Conservation (phyloP, 495 filamentous ascomycete species). For the Penicillium canescens region DNA sequence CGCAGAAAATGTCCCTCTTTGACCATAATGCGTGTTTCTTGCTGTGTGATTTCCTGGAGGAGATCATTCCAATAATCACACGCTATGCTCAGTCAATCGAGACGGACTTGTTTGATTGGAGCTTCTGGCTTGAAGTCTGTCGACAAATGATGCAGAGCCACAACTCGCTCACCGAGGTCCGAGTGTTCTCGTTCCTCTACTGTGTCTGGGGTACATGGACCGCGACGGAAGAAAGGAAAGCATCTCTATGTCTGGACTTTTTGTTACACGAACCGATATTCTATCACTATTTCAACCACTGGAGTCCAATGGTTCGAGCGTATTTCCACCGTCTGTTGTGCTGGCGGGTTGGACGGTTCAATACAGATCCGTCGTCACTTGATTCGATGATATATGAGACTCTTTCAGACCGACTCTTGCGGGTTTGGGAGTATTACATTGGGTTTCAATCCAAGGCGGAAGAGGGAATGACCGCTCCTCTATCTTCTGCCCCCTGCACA, state of each 20-base stretch:
- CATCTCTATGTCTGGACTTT: conserved; percentile 73
- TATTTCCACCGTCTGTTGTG: conserved; percentile 94
- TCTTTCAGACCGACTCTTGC: conserved; percentile 67
- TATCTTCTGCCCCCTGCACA: conserved; percentile 78
- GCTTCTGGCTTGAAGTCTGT: conserved; percentile 86
- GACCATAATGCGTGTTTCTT: conserved; percentile 90
- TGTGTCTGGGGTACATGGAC: conserved; percentile 75
- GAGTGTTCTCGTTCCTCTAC: conserved; percentile 84
- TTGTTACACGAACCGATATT: conserved; percentile 78
- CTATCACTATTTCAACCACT: conserved; percentile 86
- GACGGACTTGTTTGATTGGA: conserved; percentile 65
- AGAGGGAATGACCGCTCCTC: conserved; percentile 51
- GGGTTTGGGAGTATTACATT: conserved; percentile 77
- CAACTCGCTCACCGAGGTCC: conserved; percentile 92
- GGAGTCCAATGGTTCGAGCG: conserved; percentile 97
- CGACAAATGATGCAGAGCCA: conserved; percentile 82
- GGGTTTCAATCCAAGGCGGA: conserved; percentile 64
- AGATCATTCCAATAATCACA: conserved; percentile 62
- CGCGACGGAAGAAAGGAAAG: conserved; percentile 66
- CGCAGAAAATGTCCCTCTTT: conserved; percentile 76
- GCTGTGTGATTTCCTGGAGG: conserved; percentile 90
- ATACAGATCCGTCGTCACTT: conserved; percentile 62
- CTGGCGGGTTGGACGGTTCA: conserved; percentile 85
- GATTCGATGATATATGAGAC: conserved; percentile 74
- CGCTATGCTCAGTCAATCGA: conserved; percentile 55